Evolutionary conservation across 2,329 filamentous ascomycete genomes (phyloP).

Genomic region (Piedraia hortae): DNA sequence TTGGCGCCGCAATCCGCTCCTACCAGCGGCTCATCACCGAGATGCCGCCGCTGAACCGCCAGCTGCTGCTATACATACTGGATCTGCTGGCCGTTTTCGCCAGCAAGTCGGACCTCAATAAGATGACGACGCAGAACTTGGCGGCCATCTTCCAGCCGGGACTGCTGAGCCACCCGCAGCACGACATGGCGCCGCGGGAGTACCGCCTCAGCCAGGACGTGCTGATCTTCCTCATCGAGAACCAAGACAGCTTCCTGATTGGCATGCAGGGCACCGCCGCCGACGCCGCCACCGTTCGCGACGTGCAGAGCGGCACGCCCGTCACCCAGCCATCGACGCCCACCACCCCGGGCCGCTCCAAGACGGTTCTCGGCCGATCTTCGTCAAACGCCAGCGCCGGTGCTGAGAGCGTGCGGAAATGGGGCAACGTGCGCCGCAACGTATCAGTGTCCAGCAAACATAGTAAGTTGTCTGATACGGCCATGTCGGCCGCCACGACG

Average conservation of each 20-base stretch:
- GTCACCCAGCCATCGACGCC: slow-evolving; percentile 21
- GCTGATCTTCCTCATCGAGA: slow-evolving; percentile 90
- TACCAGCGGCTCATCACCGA: slow-evolving; percentile 86
- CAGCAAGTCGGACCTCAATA: slow-evolving; percentile 84
- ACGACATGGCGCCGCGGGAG: slow-evolving; percentile 86
- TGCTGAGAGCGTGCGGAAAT: slow-evolving; percentile 61
- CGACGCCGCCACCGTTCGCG: slow-evolving; percentile 48
- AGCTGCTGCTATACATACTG: slow-evolving; percentile 81
- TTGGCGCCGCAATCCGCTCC: slow-evolving; percentile 44
- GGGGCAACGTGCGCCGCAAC: slow-evolving; percentile 56
- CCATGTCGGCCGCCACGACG: slow-evolving; percentile 28
- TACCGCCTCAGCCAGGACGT: slow-evolving; percentile 92
- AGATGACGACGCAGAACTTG: slow-evolving; percentile 85
- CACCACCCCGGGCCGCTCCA: slow-evolving; percentile 18
- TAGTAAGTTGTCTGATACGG: slow-evolving; percentile 50
- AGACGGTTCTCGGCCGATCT: slow-evolving; percentile 39
- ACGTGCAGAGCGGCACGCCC: slow-evolving; percentile 37
- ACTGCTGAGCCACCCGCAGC: slow-evolving; percentile 72
- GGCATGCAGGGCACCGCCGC: slow-evolving; percentile 97
- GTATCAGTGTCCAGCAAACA: slow-evolving; percentile 78
- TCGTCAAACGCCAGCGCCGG: slow-evolving; percentile 71
- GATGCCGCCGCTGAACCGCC: slow-evolving; percentile 72
- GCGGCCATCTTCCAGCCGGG: slow-evolving; percentile 95
- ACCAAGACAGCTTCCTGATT: slow-evolving; percentile 93
- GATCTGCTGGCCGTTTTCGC: slow-evolving; percentile 91